Evolutionary conservation across 2,329 filamentous ascomycete species (phyloP).

Genomic region (Huntiella savannae): DNA sequence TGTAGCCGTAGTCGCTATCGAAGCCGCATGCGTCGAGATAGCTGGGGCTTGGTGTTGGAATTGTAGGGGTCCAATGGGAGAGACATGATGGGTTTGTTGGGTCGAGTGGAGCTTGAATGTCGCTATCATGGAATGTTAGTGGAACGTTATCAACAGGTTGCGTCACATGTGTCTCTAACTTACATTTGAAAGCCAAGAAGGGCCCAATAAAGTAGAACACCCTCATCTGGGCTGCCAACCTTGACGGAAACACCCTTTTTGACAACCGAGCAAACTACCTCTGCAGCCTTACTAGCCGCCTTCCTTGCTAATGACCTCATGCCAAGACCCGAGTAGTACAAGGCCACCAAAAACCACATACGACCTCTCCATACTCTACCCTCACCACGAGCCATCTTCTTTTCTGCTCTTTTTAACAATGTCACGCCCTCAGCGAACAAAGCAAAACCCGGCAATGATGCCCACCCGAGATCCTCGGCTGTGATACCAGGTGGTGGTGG

Average conservation of each 20-base stretch:
- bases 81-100: background rate
- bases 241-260: background rate
- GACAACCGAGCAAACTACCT: background rate
- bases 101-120: background rate
- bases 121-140: background rate
- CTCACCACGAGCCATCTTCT: background rate
- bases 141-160: too few relatives aligned
- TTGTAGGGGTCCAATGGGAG: background rate
- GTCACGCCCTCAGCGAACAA: constrained; percentile 3
- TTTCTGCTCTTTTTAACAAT: background rate
- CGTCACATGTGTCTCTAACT: background rate
- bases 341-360: constrained; percentile 3
- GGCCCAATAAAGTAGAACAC: constrained; percentile 5
- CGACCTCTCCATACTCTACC: constrained; percentile 1
- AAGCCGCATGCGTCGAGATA: background rate
- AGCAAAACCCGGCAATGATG: constrained; percentile 1
- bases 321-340: constrained; percentile 4
- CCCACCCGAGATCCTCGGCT: background rate
- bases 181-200: constrained; percentile 7
- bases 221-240: background rate
- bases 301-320: background rate
- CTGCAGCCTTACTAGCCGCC: background rate
- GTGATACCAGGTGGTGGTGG: background rate
- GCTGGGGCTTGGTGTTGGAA: background rate
- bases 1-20: constrained; percentile 4